Percentiles rank a stretch among this genome's conserved stretches.
Evolutionary conservation across 2,329 filamentous ascomycete species (phyloP).

Genomic region (Penicillium sp.): DNA sequence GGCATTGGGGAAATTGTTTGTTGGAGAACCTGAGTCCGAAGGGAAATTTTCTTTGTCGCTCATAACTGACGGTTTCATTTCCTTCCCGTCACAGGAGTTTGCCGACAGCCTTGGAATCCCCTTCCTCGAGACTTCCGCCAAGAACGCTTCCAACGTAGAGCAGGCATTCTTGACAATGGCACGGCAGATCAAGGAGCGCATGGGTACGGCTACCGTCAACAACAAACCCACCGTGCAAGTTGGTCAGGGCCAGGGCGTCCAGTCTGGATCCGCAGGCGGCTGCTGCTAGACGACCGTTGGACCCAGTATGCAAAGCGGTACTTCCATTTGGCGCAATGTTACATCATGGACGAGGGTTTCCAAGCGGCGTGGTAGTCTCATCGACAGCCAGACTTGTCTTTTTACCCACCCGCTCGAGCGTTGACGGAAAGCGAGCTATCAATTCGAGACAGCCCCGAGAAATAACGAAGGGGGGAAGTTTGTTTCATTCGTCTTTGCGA

Average conservation of each 20-base stretch:
- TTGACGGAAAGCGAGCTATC: constrained; percentile 3
- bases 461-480: constrained; percentile 5
- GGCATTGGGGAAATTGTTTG: not conserved
- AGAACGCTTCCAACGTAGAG: constrained; percentile 99
- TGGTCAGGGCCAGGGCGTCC: constrained; percentile 89
- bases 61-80: constrained; percentile 13
- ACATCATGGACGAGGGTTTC: constrained; percentile 24
- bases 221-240: constrained; percentile 98
- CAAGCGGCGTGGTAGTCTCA: constrained; percentile 20
- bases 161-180: constrained; percentile 99
- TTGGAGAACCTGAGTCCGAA: not conserved
- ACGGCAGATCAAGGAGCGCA: constrained; percentile 99
- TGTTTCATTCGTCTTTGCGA: constrained; percentile 13
- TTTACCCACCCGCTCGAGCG: constrained; percentile 3
- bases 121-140: constrained; percentile 99
- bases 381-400: constrained; percentile 12
- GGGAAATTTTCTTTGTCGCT: not conserved
- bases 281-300: constrained; percentile 72
- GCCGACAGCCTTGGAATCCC: constrained; percentile 98
- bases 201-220: constrained; percentile 97
- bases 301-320: constrained; percentile 19
- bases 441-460: constrained; percentile 7
- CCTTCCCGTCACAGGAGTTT: constrained; percentile 70
- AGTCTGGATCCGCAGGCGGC: constrained; percentile 78
- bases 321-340: constrained; percentile 29